phyloP scores from a whole-genome alignment of 2,329 filamentous ascomycete genomes.

The Lecanicillium sp. region DNA sequence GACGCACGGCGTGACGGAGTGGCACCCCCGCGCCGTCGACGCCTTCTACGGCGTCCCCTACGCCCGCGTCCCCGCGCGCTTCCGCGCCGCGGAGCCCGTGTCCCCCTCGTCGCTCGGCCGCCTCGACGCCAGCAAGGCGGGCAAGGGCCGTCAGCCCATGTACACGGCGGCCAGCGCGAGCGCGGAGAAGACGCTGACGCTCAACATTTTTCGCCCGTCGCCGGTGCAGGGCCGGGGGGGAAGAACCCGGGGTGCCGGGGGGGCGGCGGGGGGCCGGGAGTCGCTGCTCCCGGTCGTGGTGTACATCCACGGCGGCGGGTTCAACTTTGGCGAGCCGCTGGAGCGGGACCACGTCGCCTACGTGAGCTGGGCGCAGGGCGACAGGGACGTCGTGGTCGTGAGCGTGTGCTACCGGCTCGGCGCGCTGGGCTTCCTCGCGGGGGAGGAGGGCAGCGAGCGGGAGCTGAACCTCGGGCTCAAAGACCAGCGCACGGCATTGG shows the following conservation, averaged over 20 bases:
- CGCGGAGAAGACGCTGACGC: constrained; percentile 47
- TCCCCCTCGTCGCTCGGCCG: constrained; percentile 13
- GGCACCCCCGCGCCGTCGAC: constrained; percentile 37
- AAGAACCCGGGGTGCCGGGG: constrained; percentile 17
- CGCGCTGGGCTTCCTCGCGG: constrained; percentile 62
- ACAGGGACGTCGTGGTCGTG: constrained; percentile 46
- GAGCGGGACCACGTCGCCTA: constrained; percentile 57
- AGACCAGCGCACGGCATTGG: constrained; percentile 53
- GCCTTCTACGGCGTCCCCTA: constrained; percentile 46
- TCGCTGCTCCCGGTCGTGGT: constrained; percentile 41
- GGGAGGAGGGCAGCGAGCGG: constrained; percentile 47
- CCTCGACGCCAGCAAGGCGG: constrained; percentile 31
- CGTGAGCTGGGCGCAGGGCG: constrained; percentile 46
- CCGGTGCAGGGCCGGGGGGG: constrained; percentile 18
- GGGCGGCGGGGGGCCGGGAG: constrained; percentile 3
- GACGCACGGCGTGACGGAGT: constrained; percentile 18
- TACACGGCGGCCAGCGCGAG: constrained; percentile 22
- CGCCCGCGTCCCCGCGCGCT: constrained; percentile 39
- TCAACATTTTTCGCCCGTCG: constrained; percentile 43
- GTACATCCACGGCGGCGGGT: constrained; percentile 59
- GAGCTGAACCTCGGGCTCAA: constrained; percentile 58
- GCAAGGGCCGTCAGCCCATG: constrained; percentile 21
- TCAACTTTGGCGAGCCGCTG: constrained; percentile 47
- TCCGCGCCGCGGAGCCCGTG: constrained; percentile 35
- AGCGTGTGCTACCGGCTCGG: constrained; percentile 60